Conservation (phyloP, 169 alveolate species). For the Plasmodium vivax region DNA sequence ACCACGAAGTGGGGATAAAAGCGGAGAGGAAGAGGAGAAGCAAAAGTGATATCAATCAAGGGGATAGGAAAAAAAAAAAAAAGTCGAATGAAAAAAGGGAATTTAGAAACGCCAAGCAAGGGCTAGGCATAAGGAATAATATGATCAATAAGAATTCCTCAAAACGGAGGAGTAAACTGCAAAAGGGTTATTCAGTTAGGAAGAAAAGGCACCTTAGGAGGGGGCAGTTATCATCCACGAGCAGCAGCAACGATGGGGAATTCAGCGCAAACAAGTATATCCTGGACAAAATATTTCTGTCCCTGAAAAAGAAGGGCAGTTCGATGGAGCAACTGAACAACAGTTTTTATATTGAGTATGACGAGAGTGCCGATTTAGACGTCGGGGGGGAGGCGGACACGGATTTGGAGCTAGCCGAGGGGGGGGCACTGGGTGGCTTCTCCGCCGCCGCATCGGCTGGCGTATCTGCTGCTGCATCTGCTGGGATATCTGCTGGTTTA, state of each 20-base stretch:
- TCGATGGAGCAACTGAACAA: background rate
- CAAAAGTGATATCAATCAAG: background rate
- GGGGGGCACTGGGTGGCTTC: background rate
- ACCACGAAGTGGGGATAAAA: background rate
- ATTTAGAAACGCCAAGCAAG: background rate
- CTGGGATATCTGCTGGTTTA: no score
- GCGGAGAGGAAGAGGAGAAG: background rate
- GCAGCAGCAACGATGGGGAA: constrained; percentile 30
- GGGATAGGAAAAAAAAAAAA: background rate
- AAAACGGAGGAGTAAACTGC: constrained; percentile 2
- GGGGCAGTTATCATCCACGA: background rate
- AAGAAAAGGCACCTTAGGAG: background rate
- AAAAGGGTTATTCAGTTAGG: background rate
- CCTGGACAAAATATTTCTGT: constrained; percentile 8
- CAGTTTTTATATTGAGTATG: constrained; percentile 37
- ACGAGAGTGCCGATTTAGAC: background rate
- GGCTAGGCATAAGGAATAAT: background rate
- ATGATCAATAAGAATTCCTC: background rate
- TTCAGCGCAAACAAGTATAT: background rate
- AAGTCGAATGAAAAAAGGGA: background rate
- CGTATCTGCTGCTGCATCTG: no score
- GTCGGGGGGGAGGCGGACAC: background rate
- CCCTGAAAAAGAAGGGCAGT: constrained; percentile 1
- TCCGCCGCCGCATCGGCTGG: background rate
- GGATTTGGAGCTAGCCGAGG: background rate